phyloP scores from a whole-genome alignment of 208 protist genomes.

The Trypanosoma rangeli region DNA sequence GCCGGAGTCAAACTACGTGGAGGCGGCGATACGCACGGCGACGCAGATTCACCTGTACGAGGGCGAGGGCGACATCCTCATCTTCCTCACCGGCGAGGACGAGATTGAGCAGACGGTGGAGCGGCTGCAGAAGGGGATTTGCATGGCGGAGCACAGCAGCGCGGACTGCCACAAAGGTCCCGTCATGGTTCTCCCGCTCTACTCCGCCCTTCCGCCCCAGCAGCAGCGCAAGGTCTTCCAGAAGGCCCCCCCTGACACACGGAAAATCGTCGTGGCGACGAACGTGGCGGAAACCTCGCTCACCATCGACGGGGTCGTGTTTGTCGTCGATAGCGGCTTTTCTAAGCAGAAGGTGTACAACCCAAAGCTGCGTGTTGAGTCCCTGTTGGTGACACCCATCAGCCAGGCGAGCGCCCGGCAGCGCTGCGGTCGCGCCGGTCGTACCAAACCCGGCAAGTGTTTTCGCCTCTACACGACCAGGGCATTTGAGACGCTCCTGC shows the following conservation, averaged over 20 bases:
- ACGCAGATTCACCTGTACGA: slow-evolving; percentile 98
- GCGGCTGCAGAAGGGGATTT: slow-evolving; percentile 89
- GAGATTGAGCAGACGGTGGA: slow-evolving; percentile 99
- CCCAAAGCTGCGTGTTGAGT: slow-evolving; percentile 97
- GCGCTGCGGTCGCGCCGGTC: slow-evolving; percentile 94
- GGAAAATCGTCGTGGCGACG: slow-evolving; percentile 98
- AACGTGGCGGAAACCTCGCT: slow-evolving; percentile 99
- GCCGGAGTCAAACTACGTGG: slow-evolving; percentile 96
- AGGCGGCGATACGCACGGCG: slow-evolving; percentile 96
- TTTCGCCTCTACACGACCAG: slow-evolving; percentile 96
- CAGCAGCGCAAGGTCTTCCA: slow-evolving; percentile 98
- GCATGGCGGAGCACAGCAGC: slow-evolving; percentile 77
- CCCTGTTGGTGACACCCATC: slow-evolving; percentile 96
- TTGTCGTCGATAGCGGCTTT: slow-evolving; percentile 98
- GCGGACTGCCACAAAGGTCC: slow-evolving; percentile 74
- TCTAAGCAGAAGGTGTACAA: slow-evolving; percentile 98
- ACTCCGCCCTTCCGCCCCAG: slow-evolving; percentile 97
- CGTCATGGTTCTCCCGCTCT: slow-evolving; percentile 96
- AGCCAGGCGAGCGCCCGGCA: slow-evolving; percentile 96
- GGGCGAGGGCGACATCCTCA: slow-evolving; percentile 97
- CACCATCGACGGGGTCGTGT: slow-evolving; percentile 99
- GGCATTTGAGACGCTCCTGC: slow-evolving; percentile 95
- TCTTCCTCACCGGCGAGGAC: slow-evolving; percentile 99
- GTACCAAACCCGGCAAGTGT: slow-evolving; percentile 96
- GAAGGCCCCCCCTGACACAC: slow-evolving; percentile 71